Evolutionary conservation across 2,329 filamentous ascomycete species (phyloP), one percentile per base, ranked within the genome.

Genomic region (Epichloe glyceriae): DNA sequence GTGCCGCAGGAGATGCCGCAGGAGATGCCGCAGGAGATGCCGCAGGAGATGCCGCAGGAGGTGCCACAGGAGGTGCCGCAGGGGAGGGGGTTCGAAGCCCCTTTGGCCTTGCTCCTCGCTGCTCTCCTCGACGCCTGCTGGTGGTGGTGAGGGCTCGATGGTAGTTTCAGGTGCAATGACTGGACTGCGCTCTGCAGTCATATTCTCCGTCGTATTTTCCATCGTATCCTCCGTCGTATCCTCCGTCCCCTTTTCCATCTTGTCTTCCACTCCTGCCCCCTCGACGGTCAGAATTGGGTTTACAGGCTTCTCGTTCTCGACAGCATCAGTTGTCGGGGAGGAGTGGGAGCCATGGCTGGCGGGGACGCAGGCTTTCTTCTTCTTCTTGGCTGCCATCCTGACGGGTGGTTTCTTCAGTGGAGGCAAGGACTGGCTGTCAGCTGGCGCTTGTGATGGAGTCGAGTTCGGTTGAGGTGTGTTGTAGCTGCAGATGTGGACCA

Each of bases 251-350:
- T 5, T 26, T 11, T 44, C 17, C 33, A 14, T 35, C 8, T 33
- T 50, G n/a, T 48, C 49, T 5, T 35, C 46, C 51, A 30, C 41
- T 26, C 37, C 46, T 33, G 46, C 17, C 20, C 20, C 17, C 20
- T 30, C 43, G 50, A 17, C 43, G 12, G 39, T 33, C 26, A 38
- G 49, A 45, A n/a, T 35, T 5, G 61, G 66, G 51, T 64, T 69
- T 37, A 52, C 53, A 33, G 59, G 56, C 50, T 61, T 67, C 35
- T 70, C 67, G 30, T 61, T 67, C 35, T 70, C 67, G 30, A 57
- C 50, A 15, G 63, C 60, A 53, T 70, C 67, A 5, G 67, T 70
- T 5, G 67, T 70, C 20, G 66, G 65, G 67, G 67, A 40, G 67
- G 67, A 22, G 67, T 69, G n/a, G 63, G 64, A 46, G 59, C 63